Evolutionary conservation across 345 rosid species (phyloP).

Genomic region (Erysimum cheiranthoides): DNA sequence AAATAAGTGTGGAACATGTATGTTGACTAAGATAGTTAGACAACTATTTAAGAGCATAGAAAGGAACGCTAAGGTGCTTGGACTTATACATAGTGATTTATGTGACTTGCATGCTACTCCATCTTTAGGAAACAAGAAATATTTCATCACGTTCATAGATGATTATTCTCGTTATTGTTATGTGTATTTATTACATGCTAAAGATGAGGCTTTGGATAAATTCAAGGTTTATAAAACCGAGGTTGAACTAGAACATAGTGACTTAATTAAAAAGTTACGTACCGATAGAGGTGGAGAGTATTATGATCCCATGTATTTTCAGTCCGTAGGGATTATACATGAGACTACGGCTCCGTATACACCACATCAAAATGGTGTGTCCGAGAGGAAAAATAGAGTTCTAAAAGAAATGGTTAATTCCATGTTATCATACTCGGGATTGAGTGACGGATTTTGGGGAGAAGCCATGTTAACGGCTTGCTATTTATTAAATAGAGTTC

Average conservation of each 20-base stretch:
- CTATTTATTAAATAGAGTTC: not conserved
- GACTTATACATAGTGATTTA: not conserved
- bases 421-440: not conserved
- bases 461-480: not conserved
- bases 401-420: conserved; percentile 5
- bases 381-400: conserved; percentile 14
- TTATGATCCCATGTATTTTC: not conserved
- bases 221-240: not conserved
- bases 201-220: not conserved
- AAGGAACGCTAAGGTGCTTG: not conserved
- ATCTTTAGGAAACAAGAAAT: not conserved
- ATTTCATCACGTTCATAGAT: not conserved
- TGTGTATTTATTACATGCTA: not conserved
- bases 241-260: not conserved
- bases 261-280: not conserved
- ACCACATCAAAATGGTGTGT: conserved; percentile 11
- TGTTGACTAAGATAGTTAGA: conserved; percentile 13
- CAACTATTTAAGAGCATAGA: not conserved
- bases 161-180: not conserved
- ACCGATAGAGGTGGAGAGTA: conserved; percentile 2
- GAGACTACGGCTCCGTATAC: conserved; percentile 12
- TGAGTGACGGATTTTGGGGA: conserved; percentile 1
- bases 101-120: not conserved
- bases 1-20: not conserved
- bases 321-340: not conserved